A percentile compares a stretch with the other conserved stretches of the same genome.
These are phyloP conservation scores for Primulina tabacum DNA, from an alignment of 257 asterid species.

Conservation along the genomic window DNA sequence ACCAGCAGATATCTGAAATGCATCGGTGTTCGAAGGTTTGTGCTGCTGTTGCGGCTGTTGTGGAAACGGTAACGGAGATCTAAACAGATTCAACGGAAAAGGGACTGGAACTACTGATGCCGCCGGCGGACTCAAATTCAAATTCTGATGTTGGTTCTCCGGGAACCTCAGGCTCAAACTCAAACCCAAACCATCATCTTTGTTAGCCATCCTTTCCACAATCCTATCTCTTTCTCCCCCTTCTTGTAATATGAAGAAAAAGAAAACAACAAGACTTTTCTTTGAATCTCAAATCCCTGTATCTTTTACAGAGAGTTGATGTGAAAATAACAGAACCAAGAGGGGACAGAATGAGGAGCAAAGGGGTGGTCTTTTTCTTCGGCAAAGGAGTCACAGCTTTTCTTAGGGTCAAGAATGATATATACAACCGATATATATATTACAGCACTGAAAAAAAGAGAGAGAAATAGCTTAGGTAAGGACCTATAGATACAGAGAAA, in stretches of 20 bases:
- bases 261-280: background rate
- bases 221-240: constrained; percentile 13
- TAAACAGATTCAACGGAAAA: constrained; percentile 51
- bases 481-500: background rate
- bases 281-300: background rate
- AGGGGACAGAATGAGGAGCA: constrained; percentile 76
- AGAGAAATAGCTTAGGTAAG: too few relatives aligned
- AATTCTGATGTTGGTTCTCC: constrained; percentile 22
- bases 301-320: constrained; percentile 19
- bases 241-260: background rate
- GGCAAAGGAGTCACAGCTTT: constrained; percentile 66
- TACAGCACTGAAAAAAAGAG: constrained; percentile 33
- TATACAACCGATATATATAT: constrained; percentile 28
- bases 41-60: constrained; percentile 26
- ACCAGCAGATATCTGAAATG: constrained; percentile 52
- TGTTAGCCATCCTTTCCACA: constrained; percentile 45
- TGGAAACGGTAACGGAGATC: constrained; percentile 45
- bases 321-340: constrained; percentile 16
- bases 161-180: constrained; percentile 59
- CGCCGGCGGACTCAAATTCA: constrained; percentile 11
- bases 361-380: constrained; percentile 49
- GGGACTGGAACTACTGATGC: constrained; percentile 23
- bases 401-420: constrained; percentile 28
- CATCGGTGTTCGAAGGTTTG: constrained; percentile 30
- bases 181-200: constrained; percentile 59